Percentiles rank a stretch among this genome's conserved stretches.
Evolutionary conservation across 2,329 filamentous ascomycete species (phyloP).

Genomic region (Lecanicillium sp.): DNA sequence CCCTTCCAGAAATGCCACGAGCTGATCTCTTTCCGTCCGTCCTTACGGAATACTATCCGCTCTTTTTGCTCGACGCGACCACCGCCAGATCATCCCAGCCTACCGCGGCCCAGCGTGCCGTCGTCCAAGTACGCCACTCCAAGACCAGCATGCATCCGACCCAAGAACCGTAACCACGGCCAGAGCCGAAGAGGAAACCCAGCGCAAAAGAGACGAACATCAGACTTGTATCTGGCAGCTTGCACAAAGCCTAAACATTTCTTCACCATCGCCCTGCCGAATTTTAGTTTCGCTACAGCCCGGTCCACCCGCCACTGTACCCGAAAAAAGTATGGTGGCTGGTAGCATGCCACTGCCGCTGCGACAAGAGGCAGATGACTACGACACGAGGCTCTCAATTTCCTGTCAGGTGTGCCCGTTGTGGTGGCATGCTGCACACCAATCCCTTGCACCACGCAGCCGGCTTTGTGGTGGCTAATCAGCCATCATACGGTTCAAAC

Average conservation of each 20-base stretch:
- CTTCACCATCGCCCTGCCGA: neutral
- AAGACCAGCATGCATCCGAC: too few species aligned
- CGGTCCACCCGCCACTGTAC: neutral
- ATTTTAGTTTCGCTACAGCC: too few species aligned
- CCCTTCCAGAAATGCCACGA: too few species aligned
- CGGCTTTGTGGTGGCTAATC: neutral
- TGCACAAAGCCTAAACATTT: neutral
- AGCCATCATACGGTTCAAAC: neutral
- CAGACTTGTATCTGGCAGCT: neutral
- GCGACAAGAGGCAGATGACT: slow-evolving; percentile 4
- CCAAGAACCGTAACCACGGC: too few species aligned
- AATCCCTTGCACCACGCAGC: neutral
- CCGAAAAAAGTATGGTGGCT: neutral
- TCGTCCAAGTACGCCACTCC: neutral
- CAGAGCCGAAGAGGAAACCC: too few species aligned
- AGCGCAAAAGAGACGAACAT: too few species aligned
- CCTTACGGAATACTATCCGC: neutral
- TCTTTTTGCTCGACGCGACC: too few species aligned
- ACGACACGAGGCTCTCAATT: neutral
- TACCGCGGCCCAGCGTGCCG: neutral
- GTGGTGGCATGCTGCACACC: neutral
- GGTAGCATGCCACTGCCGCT: too few species aligned
- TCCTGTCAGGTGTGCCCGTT: slow-evolving; percentile 5
- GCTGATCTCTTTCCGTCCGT: neutral
- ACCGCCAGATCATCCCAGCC: neutral